Conservation (phyloP, 768 basidiomycete genomes). For the Mycena rebaudengoi region DNA sequence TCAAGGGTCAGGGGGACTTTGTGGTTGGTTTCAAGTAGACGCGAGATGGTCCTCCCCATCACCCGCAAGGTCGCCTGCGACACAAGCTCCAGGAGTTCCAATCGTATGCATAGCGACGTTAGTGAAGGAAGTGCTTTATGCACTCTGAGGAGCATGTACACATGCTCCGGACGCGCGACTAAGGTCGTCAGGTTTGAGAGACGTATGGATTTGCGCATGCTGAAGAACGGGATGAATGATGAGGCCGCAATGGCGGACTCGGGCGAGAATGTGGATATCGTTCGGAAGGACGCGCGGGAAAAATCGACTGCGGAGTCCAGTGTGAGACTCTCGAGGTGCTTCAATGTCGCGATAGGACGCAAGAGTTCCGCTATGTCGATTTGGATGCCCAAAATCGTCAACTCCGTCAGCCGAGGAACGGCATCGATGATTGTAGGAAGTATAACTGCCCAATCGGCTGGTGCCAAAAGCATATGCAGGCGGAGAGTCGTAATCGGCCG, state of each 20-base stretch:
- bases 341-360: background rate
- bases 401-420: background rate
- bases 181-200: background rate
- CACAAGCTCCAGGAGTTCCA: conserved; percentile 1
- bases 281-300: background rate
- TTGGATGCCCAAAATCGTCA: conserved; percentile 8
- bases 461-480: conserved; percentile 2
- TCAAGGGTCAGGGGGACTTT: background rate
- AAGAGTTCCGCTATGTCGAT: background rate
- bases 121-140: background rate
- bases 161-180: background rate
- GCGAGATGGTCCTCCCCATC: background rate
- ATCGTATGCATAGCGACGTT: background rate
- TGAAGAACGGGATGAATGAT: background rate
- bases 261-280: background rate
- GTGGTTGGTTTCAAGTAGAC: background rate
- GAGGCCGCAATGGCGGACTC: background rate
- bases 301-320: conserved; percentile 2
- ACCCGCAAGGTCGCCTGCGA: background rate
- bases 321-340: background rate
- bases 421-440: conserved; percentile 4
- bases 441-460: conserved; percentile 4
- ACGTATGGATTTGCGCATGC: background rate
- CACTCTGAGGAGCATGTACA: background rate
- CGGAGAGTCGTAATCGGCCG: conserved; percentile 1